Evolutionary conservation across 306 rosid species (phyloP).

Genomic region (Rosa lucieae): DNA sequence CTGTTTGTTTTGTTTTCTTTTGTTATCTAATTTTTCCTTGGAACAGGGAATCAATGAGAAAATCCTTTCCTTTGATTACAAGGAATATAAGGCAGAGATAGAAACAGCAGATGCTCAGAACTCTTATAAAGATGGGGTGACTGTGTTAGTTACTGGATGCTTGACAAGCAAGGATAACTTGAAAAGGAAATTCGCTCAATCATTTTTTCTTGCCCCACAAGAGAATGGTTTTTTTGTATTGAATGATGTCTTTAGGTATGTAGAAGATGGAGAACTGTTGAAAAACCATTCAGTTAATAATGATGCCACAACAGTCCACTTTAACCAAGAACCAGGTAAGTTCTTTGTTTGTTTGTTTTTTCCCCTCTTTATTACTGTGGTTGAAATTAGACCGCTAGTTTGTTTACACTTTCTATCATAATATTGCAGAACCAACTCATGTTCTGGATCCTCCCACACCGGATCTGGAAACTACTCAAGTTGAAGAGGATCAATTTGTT

Average conservation of each 20-base stretch:
- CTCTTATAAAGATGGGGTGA: constrained; percentile 61
- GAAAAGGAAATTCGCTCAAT: constrained; percentile 66
- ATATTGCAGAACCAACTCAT: constrained; percentile 42
- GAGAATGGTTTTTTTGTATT: constrained; percentile 71
- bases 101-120: constrained; percentile 78
- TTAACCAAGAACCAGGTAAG: constrained; percentile 54
- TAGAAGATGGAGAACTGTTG: constrained; percentile 51
- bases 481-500: constrained; percentile 32
- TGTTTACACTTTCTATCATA: constrained; percentile 11
- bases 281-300: constrained; percentile 36
- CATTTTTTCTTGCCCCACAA: constrained; percentile 86
- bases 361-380: background rate
- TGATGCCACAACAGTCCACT: constrained; percentile 28
- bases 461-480: constrained; percentile 38
- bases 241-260: constrained; percentile 73
- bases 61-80: constrained; percentile 64
- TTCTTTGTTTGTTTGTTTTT: background rate
- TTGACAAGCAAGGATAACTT: constrained; percentile 68
- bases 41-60: constrained; percentile 69
- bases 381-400: constrained; percentile 17
- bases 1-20: constrained; percentile 18
- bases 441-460: constrained; percentile 52
- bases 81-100: constrained; percentile 63
- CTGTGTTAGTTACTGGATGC: constrained; percentile 77
- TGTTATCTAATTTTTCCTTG: background rate